Evolutionary conservation across 257 asterid genomes (phyloP).

Genomic region (Prunella vulgaris): DNA sequence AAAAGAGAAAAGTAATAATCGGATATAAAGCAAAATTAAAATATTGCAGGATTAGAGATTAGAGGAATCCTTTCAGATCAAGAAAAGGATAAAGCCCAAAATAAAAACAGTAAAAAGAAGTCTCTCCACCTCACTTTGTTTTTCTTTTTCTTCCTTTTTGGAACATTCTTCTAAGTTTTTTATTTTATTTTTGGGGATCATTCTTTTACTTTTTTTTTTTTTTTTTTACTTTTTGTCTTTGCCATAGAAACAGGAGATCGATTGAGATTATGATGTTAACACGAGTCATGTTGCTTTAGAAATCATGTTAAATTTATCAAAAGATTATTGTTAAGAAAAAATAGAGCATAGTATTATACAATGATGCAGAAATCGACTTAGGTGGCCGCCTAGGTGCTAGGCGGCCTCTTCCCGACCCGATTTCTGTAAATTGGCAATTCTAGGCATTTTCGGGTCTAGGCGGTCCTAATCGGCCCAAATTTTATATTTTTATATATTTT

Average conservation of each 20-base stretch:
- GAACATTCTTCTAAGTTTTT: slow-evolving; percentile 18
- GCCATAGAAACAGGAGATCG: slow-evolving; percentile 19
- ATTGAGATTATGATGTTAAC: slow-evolving; percentile 20
- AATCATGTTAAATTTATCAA: too few relatives aligned
- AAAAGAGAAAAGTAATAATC: neutral
- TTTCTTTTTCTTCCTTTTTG: slow-evolving; percentile 26
- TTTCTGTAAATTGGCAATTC: too few relatives aligned
- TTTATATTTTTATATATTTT: too few relatives aligned
- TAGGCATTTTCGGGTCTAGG: too few relatives aligned
- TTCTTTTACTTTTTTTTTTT: neutral
- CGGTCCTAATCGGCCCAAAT: too few relatives aligned
- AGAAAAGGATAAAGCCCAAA: slow-evolving; percentile 33
- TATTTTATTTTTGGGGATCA: slow-evolving; percentile 19
- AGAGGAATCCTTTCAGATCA: slow-evolving; percentile 30
- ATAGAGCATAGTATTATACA: too few relatives aligned
- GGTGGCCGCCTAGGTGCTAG: too few relatives aligned
- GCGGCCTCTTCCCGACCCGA: too few relatives aligned
- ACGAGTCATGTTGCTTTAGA: neutral
- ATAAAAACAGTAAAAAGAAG: slow-evolving; percentile 19
- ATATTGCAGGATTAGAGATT: slow-evolving; percentile 7
- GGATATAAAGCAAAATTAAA: slow-evolving; percentile 18
- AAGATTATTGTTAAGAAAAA: too few relatives aligned
- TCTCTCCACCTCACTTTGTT: slow-evolving; percentile 17
- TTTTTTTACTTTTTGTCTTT: slow-evolving; percentile 16
- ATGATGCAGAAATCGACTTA: too few relatives aligned